These are phyloP conservation scores for Candida sanyiensis DNA, from an alignment of 805 yeast genomes.

Conservation along the genomic window DNA sequence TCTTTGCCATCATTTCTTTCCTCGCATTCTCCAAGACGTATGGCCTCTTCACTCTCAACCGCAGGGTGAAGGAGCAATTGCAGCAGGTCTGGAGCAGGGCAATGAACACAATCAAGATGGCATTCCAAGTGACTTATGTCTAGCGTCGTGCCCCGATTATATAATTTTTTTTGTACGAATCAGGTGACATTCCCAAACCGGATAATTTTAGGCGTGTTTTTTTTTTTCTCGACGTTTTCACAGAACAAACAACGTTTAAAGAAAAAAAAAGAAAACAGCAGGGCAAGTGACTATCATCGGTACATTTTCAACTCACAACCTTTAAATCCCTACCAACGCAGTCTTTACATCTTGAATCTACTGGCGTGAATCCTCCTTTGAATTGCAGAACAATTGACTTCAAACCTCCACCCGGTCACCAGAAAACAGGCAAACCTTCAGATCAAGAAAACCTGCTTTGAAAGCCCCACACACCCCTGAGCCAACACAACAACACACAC, in stretches of 20 bases:
- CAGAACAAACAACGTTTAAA: background rate
- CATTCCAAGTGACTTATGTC: conserved; percentile 25
- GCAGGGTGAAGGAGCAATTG: conserved; percentile 10
- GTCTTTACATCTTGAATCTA: background rate
- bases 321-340: background rate
- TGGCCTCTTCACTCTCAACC: conserved; percentile 10
- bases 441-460: background rate
- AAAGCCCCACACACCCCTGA: conserved; percentile 1
- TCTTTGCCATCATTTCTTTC: conserved; percentile 17
- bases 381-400: background rate
- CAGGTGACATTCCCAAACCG: conserved; percentile 1
- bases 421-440: no score
- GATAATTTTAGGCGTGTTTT: background rate
- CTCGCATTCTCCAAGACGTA: conserved; percentile 11
- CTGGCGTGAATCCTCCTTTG: background rate
- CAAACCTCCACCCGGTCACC: no score
- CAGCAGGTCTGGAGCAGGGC: conserved; percentile 15
- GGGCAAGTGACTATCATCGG: background rate
- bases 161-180: background rate
- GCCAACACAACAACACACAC: background rate
- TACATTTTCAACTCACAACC: background rate
- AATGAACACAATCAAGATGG: conserved; percentile 20
- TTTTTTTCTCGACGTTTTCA: conserved; percentile 1
- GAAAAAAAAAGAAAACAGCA: conserved; percentile 1
- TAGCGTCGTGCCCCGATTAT: conserved; percentile 3